A percentile compares a stretch with the other conserved stretches of the same genome.
Conservation (phyloP, 176 grass and related monocot species). For the Saccharum officinarum region DNA sequence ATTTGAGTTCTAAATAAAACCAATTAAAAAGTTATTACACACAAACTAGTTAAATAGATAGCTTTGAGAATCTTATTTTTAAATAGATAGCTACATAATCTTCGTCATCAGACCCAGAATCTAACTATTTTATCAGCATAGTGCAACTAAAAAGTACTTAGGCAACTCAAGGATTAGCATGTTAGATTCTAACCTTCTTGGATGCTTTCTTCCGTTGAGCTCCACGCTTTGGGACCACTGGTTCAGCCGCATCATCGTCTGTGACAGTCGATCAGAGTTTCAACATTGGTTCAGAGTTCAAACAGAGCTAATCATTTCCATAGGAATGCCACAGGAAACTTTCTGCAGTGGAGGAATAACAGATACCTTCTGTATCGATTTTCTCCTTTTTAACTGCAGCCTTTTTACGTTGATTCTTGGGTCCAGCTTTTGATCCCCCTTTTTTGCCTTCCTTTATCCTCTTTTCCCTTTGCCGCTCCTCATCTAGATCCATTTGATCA, state of each 20-base stretch:
- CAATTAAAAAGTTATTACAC: background rate
- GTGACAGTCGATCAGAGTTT: background rate
- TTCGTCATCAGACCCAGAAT: slow-evolving; percentile 50
- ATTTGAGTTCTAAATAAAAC: slow-evolving; percentile 16
- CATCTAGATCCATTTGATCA: slow-evolving; percentile 36
- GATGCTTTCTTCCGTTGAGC: slow-evolving; percentile 42
- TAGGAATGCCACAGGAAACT: too few species aligned
- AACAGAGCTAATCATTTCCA: background rate
- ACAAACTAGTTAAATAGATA: background rate
- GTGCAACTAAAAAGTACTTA: background rate
- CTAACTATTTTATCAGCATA: background rate
- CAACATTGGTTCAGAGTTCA: background rate
- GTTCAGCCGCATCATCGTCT: slow-evolving; percentile 33
- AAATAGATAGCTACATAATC: background rate
- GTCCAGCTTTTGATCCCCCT: background rate
- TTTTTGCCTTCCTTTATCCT: slow-evolving; percentile 18
- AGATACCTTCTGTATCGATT: slow-evolving; percentile 17
- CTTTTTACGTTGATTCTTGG: slow-evolving; percentile 59
- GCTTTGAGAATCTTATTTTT: slow-evolving; percentile 9
- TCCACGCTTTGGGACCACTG: slow-evolving; percentile 26
- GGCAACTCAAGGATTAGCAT: background rate
- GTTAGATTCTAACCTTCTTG: slow-evolving; percentile 44
- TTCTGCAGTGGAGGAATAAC: background rate
- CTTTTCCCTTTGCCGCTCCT: slow-evolving; percentile 20
- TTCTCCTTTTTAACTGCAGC: slow-evolving; percentile 31